Evolutionary conservation across 345 rosid species (phyloP).

Genomic region (Ailanthus altissimus): DNA sequence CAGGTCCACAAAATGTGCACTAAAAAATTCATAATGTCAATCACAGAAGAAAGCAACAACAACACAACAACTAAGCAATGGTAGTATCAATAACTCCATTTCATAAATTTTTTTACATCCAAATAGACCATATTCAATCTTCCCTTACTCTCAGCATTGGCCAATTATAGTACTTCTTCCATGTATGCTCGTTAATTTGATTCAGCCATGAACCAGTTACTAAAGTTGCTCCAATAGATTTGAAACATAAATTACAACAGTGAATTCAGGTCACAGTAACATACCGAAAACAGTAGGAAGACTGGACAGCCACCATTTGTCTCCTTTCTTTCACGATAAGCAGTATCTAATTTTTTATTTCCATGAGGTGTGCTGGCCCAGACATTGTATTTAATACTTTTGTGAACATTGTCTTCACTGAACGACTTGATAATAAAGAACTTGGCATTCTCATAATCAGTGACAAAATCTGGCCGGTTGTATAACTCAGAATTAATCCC

Average conservation of each 20-base stretch:
- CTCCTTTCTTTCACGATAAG: conserved; percentile 59
- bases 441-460: conserved; percentile 58
- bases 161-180: neutral
- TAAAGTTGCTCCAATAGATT: conserved; percentile 2
- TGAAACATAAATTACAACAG: neutral
- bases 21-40: conserved; percentile 4
- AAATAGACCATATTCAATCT: conserved; percentile 1
- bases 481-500: conserved; percentile 39
- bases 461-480: conserved; percentile 52
- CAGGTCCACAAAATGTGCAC: neutral
- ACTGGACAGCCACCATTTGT: conserved; percentile 52
- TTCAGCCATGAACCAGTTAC: neutral
- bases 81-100: neutral
- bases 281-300: conserved; percentile 69
- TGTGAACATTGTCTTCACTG: conserved; percentile 81
- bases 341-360: conserved; percentile 66
- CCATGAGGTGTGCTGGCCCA: conserved; percentile 89
- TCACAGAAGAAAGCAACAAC: neutral
- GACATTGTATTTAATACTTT: conserved; percentile 65
- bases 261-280: conserved; percentile 1
- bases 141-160: neutral
- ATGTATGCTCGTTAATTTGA: neutral
- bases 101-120: neutral
- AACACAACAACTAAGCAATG: neutral
- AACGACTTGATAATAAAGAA: conserved; percentile 75